Evolutionary conservation across 2,329 filamentous ascomycete genomes (phyloP).

Genomic region (Fusarium nanum): DNA sequence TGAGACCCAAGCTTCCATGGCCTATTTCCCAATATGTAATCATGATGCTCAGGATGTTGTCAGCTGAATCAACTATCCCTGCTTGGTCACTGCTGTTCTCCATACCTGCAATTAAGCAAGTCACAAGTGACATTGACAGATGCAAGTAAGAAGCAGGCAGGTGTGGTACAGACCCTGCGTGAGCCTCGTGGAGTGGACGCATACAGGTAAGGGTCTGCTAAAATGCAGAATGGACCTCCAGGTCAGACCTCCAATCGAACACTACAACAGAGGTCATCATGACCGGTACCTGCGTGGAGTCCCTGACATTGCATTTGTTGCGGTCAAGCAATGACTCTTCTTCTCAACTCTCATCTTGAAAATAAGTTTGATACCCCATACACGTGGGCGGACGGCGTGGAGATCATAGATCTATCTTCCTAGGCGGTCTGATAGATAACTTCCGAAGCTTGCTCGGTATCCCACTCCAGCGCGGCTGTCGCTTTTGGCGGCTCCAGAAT

Average conservation of each 20-base stretch:
- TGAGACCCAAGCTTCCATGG: conserved; percentile 28
- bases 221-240: conserved; percentile 23
- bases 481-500: conserved; percentile 43
- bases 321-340: conserved; percentile 14
- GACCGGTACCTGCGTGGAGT: conserved; percentile 46
- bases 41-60: conserved; percentile 24
- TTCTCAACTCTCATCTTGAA: conserved; percentile 2
- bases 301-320: conserved; percentile 38
- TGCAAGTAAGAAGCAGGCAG: conserved; percentile 33
- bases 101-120: conserved; percentile 26
- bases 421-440: conserved; percentile 18
- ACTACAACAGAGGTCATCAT: conserved; percentile 9
- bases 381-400: conserved; percentile 11
- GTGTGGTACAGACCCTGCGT: conserved; percentile 42
- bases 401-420: conserved; percentile 14
- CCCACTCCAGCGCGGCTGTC: conserved; percentile 31
- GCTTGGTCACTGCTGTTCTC: conserved; percentile 21
- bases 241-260: conserved; percentile 26
- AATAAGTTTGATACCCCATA: background rate
- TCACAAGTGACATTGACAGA: conserved; percentile 38
- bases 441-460: conserved; percentile 30
- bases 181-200: conserved; percentile 43
- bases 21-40: conserved; percentile 19
- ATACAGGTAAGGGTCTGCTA: conserved; percentile 23
- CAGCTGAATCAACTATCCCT: conserved; percentile 38